phyloP scores from a whole-genome alignment of 2,329 filamentous ascomycete species.

The Aspergillus piperis region DNA sequence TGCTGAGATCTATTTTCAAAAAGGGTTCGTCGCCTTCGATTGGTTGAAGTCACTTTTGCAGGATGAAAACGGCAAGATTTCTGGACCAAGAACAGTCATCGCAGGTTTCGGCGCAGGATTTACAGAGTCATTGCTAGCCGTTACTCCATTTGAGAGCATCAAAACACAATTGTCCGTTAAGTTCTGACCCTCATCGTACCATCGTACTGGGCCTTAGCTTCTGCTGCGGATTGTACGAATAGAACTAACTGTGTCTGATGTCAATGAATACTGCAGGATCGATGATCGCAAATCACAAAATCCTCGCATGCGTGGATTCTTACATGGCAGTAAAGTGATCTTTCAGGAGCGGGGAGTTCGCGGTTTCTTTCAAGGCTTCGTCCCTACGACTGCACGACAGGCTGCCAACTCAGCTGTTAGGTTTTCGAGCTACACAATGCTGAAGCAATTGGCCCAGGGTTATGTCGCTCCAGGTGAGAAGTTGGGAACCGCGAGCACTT shows the following conservation, averaged over 20 bases:
- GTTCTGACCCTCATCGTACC: not conserved
- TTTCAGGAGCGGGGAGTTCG: conserved; percentile 81
- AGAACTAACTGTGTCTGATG: conserved; percentile 2
- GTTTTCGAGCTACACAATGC: conserved; percentile 85
- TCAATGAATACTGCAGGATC: conserved; percentile 59
- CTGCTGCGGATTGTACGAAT: not conserved
- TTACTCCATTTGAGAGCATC: conserved; percentile 96
- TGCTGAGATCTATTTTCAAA: not conserved
- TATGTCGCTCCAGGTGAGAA: conserved; percentile 96
- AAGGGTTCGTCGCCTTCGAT: conserved; percentile 93
- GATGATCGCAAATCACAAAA: conserved; percentile 87
- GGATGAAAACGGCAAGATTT: conserved; percentile 83
- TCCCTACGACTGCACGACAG: conserved; percentile 91
- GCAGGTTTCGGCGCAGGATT: conserved; percentile 93
- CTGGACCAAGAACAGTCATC: conserved; percentile 85
- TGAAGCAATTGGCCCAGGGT: conserved; percentile 87
- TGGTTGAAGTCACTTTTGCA: conserved; percentile 82
- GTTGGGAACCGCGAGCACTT: conserved; percentile 82
- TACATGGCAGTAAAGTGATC: conserved; percentile 87
- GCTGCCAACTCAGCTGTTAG: conserved; percentile 91
- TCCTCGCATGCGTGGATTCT: conserved; percentile 86
- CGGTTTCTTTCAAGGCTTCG: conserved; percentile 96
- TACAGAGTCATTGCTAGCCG: conserved; percentile 88
- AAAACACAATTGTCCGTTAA: conserved; percentile 80
- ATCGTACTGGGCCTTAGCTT: not conserved